Evolutionary conservation across 2,329 filamentous ascomycete species (phyloP), one percentile per base, ranked within the genome.

Genomic region (Penicillium olsonii): DNA sequence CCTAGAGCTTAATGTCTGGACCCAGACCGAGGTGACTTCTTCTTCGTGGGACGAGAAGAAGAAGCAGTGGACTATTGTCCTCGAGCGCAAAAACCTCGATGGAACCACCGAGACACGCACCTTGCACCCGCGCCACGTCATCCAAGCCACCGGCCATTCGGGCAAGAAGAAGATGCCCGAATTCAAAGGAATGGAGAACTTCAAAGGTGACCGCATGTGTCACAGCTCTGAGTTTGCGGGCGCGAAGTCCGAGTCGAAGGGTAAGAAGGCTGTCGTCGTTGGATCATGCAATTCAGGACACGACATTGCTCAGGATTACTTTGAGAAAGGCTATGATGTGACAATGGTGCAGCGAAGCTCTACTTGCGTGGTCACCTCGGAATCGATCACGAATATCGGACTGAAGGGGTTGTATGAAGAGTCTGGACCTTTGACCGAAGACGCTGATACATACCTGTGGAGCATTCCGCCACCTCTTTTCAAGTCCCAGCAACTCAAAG

Each of bases 1-100:
- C 0, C 73, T 88, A n/a, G 86, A 89, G 57, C 75, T 89, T 34
- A 85, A 88, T 53, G 78, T 87, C 20, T 88, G 85, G 85, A 81
- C 75, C 0, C 70, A 67, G 10, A 82, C 83, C 0, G 76, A 70
- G 1, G 57, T 87, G 0, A 66, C 62, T 1, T 67, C 71, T 0
- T 71, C 79, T 0, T 68, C 69, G 2, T 87, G 79, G 74, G 75
- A 82, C 19, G 78, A 82, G 0, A 56, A 57, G 0, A 68, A 69
- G 1, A 71, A 76, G 27, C 56, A 62, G 5, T 88, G 85, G 85
- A 81, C 77, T 0, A 71, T 85, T 2, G 73, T 71, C 1, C 56
- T 87, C 0, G 67, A 75, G 20, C 70, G 75, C 44, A 69, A 55
- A 11, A 69, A 69, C n/a, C 63, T 60, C 4, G 68, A 73, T 26